Percentiles rank a stretch among this genome's conserved stretches.
Evolutionary conservation across 2,329 filamentous ascomycete genomes (phyloP).

Genomic region (Fusarium sp.): DNA sequence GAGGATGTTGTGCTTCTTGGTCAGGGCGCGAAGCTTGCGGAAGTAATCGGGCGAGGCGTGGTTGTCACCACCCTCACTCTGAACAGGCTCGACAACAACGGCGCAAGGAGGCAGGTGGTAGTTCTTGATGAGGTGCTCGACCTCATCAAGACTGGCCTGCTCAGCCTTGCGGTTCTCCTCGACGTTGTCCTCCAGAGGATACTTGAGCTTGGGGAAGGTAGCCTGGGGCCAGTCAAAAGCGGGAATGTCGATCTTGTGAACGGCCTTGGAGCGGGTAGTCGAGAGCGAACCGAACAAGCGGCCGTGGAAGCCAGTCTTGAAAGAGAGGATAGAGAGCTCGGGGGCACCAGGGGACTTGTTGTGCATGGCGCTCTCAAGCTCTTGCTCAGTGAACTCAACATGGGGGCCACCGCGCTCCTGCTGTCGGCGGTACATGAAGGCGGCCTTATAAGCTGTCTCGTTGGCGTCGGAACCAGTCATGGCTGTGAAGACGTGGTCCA

Average conservation of each 20-base stretch:
- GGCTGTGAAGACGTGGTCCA: constrained; percentile 91
- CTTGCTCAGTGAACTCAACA: constrained; percentile 83
- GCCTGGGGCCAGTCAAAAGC: constrained; percentile 96
- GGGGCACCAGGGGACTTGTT: constrained; percentile 84
- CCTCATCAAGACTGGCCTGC: constrained; percentile 82
- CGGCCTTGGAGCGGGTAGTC: constrained; percentile 91
- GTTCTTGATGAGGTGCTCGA: constrained; percentile 82
- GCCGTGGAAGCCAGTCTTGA: constrained; percentile 90
- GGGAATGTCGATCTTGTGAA: constrained; percentile 95
- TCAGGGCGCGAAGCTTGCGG: constrained; percentile 82
- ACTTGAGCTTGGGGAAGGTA: constrained; percentile 86
- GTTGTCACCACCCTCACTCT: constrained; percentile 95
- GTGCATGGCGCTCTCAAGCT: constrained; percentile 80
- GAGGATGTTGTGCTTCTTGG: constrained; percentile 80
- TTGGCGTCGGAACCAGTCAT: constrained; percentile 93
- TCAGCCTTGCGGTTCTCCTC: constrained; percentile 87
- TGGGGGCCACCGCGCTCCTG: constrained; percentile 81
- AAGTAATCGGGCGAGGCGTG: constrained; percentile 91
- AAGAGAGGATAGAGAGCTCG: constrained; percentile 84
- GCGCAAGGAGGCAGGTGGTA: constrained; percentile 85
- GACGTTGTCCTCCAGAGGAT: constrained; percentile 83
- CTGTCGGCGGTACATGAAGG: constrained; percentile 92
- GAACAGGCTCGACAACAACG: constrained; percentile 88
- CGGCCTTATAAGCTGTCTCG: constrained; percentile 94
- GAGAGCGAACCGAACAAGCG: constrained; percentile 89